Conservation (phyloP, 208 protist species). For the Herpetomonas tarakana region DNA sequence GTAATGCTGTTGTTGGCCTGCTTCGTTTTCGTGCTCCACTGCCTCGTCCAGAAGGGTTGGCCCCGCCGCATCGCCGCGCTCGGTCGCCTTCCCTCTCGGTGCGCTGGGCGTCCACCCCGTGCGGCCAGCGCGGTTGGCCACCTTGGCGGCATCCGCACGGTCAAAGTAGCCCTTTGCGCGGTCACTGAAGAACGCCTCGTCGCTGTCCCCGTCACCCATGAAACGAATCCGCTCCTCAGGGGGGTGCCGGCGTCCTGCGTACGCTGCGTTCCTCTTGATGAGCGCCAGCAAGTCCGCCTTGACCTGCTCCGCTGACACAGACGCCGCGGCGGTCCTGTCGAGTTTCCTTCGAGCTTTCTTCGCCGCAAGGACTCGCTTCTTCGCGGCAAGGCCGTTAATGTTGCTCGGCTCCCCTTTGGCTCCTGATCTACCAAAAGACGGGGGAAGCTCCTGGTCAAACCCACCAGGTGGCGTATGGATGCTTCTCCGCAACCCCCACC, state of each 20-base stretch:
- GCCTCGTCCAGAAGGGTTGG: too few relatives aligned
- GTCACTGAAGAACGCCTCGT: constrained; percentile 1
- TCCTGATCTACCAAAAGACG: constrained; percentile 36
- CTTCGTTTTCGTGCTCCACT: too few relatives aligned
- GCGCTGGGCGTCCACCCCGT: not conserved
- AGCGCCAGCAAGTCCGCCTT: constrained; percentile 16
- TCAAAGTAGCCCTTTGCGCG: constrained; percentile 1
- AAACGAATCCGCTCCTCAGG: not conserved
- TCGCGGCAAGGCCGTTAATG: constrained; percentile 23
- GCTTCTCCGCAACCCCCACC: too few relatives aligned
- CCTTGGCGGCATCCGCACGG: not conserved
- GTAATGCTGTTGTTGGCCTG: too few relatives aligned
- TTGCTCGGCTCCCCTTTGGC: constrained; percentile 51
- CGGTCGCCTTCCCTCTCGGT: too few relatives aligned
- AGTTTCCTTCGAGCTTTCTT: constrained; percentile 10
- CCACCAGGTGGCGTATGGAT: constrained; percentile 53
- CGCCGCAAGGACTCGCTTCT: constrained; percentile 6
- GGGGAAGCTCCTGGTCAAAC: constrained; percentile 48
- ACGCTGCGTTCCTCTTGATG: constrained; percentile 15
- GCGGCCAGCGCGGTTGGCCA: constrained; percentile 2
- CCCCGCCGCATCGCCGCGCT: too few relatives aligned
- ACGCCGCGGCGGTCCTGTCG: not conserved
- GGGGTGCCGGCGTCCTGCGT: constrained; percentile 2
- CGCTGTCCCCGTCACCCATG: not conserved
- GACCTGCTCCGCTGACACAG: constrained; percentile 11